Base-by-base conservation (phyloP, 768 basidiomycete species). In the Xanthoconium stramineum region DNA sequence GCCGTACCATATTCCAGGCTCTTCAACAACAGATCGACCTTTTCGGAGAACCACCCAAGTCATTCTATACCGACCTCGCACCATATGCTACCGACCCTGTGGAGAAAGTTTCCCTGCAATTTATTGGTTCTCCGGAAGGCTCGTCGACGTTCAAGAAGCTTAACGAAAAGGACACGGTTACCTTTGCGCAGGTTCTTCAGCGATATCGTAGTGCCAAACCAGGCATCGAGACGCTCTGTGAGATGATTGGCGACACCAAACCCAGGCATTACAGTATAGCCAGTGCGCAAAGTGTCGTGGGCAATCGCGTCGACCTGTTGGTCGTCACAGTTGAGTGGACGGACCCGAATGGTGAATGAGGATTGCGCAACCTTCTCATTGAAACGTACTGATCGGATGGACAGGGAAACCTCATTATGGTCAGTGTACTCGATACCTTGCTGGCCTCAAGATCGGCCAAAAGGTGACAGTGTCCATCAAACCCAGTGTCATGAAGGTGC, bases 251-350 rank as follows among this genome's bases (percentile, higher is more conserved):
- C 1, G 94, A 97, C 69, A 98, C 93, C 77, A 94, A 97, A 73
- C 95, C 96, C 5, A 82, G 97, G 59, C 97, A 98, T 73, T 99
- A 99, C 74, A 96, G 93, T 72, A 99, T 99, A 67, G 96, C 97
- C 20, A 94, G 91, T 62, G 84, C 94, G 35, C 96, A 98, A 73
- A 90, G 89, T 65, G 94, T 90, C 53, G 95, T 98, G 15, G 97
- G 97, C 6, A 83, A 98, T 68, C 83, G 90, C 54, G 94, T 99
- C 9, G 96, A 99, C 72, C 77, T 99, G 30, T 76, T 99, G 55
- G 89, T 99, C 58, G 97, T 99, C 36, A 95, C 94, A 2, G 95
- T 98, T 35, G 94, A 98, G 58, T 99, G 97, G 97, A 67, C 80
- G 40, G 85, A 89, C 17, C 88, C 94, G 11, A 81, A 75, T 64